These are phyloP conservation scores for Heterobasidion occidentale DNA, from an alignment of 1,284 basidiomycete genomes.

Conservation along the genomic window DNA sequence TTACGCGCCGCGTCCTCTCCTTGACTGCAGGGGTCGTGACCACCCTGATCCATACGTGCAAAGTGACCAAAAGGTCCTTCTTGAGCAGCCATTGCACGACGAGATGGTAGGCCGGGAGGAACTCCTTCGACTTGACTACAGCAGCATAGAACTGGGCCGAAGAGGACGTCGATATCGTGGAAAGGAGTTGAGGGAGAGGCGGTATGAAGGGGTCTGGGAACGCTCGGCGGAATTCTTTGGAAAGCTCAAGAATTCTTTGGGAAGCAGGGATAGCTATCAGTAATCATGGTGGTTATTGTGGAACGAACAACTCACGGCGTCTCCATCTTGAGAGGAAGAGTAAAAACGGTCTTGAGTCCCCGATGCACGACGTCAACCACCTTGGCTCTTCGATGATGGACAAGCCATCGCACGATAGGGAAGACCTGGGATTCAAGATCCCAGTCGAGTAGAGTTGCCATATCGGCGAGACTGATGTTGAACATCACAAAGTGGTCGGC, in stretches of 20 bases:
- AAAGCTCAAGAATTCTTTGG: constrained; percentile 51
- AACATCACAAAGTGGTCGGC: neutral
- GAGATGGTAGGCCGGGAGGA: constrained; percentile 67
- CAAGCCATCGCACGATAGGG: constrained; percentile 83
- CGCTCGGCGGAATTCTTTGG: constrained; percentile 52
- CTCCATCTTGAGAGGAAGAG: constrained; percentile 60
- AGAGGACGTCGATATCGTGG: constrained; percentile 62
- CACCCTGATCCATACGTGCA: constrained; percentile 83
- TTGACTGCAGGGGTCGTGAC: constrained; percentile 78
- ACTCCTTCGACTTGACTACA: constrained; percentile 60
- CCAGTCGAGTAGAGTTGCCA: constrained; percentile 80
- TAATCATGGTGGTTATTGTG: neutral
- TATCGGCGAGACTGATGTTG: constrained; percentile 65
- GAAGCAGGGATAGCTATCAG: neutral
- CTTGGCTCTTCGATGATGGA: constrained; percentile 85
- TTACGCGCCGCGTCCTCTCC: constrained; percentile 41
- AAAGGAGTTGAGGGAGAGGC: constrained; percentile 66
- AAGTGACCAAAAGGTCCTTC: constrained; percentile 76
- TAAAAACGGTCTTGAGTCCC: constrained; percentile 81
- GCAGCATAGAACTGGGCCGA: constrained; percentile 69
- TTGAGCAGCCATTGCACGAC: constrained; percentile 92
- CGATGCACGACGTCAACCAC: constrained; percentile 81
- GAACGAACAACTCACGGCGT: constrained; percentile 48
- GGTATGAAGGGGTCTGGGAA: constrained; percentile 65
- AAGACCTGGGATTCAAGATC: constrained; percentile 82